These are phyloP conservation scores for Gillenia trifoliata DNA, from an alignment of 306 rosid genomes.

Conservation along the genomic window DNA sequence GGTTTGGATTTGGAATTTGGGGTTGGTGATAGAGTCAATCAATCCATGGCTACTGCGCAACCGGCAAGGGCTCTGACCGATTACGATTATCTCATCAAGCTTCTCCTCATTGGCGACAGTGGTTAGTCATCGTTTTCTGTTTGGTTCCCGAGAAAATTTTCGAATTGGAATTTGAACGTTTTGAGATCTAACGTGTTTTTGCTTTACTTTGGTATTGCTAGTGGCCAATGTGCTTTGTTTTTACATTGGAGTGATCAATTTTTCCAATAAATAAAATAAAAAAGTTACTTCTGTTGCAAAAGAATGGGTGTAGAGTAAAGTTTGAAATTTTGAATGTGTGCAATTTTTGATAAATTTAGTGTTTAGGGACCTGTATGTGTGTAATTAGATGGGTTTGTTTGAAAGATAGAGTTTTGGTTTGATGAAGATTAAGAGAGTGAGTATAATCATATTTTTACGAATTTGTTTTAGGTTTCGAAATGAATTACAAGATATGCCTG, in stretches of 20 bases:
- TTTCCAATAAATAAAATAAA: neutral
- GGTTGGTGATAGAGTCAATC: conserved; percentile 11
- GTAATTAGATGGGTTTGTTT: neutral
- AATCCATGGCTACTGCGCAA: conserved; percentile 62
- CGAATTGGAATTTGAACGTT: conserved; percentile 1
- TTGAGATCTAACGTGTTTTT: conserved; percentile 6
- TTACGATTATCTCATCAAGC: conserved; percentile 88
- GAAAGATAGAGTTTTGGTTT: neutral
- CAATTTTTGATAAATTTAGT: neutral
- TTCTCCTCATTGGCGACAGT: conserved; percentile 86
- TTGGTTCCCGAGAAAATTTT: conserved; percentile 15
- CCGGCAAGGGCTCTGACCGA: conserved; percentile 81
- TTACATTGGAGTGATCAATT: neutral
- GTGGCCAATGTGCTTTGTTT: neutral
- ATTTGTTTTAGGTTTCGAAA: neutral
- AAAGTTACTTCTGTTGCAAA: neutral
- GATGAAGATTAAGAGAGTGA: neutral
- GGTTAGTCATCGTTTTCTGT: conserved; percentile 37
- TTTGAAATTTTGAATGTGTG: neutral
- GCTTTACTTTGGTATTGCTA: neutral
- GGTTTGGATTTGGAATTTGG: conserved; percentile 16
- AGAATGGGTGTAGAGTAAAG: neutral
- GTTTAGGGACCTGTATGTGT: neutral
- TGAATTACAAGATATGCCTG: neutral
- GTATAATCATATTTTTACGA: neutral